Percentiles rank a stretch among this genome's conserved stretches.
Evolutionary conservation across 179 eudicot genomes (phyloP).

Genomic region (Drosera spatulata): DNA sequence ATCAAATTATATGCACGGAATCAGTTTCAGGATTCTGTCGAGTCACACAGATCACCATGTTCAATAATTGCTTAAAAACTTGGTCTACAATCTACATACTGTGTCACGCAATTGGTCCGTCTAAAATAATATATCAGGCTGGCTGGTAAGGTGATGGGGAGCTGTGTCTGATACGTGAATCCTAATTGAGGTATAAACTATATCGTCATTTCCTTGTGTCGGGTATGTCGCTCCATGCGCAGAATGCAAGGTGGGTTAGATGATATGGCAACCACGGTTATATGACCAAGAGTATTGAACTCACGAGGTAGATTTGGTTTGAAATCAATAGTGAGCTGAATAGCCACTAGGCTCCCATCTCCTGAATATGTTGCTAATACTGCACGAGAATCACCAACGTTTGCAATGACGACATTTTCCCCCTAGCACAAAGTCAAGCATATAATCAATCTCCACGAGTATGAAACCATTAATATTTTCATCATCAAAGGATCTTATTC

Average conservation of each 20-base stretch:
- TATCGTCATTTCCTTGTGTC: no score
- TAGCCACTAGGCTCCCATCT: slow-evolving; percentile 50
- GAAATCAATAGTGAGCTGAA: slow-evolving; percentile 80
- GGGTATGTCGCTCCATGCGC: no score
- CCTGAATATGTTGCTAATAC: slow-evolving; percentile 74
- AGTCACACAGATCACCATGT: neutral
- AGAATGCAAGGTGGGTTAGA: no score
- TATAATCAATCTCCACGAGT: no score
- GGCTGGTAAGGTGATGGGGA: no score
- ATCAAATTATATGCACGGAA: neutral
- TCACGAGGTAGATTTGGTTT: slow-evolving; percentile 90
- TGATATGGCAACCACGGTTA: neutral
- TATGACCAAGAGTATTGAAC: slow-evolving; percentile 14
- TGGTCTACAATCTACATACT: neutral
- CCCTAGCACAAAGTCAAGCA: slow-evolving; percentile 50
- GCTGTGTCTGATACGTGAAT: no score
- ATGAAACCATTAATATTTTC: no score
- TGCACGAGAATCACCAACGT: slow-evolving; percentile 93
- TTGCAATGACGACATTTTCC: slow-evolving; percentile 52
- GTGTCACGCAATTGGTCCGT: no score
- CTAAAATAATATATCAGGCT: no score
- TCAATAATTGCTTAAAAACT: neutral
- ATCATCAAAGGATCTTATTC: no score
- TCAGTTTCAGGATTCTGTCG: neutral
- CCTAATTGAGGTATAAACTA: no score